Conservation (phyloP, 345 rosid genomes). For the Melaleuca quinquenervia region DNA sequence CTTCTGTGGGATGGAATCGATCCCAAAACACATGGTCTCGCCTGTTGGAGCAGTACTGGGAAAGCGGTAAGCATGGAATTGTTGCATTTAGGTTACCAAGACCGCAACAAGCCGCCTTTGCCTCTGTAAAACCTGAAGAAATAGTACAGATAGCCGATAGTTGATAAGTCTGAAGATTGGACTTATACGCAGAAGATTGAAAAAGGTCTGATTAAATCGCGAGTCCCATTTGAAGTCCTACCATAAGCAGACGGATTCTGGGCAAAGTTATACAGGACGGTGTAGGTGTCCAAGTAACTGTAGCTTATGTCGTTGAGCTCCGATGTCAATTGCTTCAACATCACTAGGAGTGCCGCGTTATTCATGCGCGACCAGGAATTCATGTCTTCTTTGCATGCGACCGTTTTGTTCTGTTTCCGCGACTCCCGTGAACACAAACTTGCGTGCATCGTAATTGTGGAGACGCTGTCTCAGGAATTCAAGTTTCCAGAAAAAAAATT, state of each 20-base stretch:
- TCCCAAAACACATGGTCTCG: slow-evolving; percentile 76
- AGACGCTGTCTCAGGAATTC: slow-evolving; percentile 23
- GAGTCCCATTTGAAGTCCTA: not conserved
- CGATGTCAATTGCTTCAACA: slow-evolving; percentile 25
- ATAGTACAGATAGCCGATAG: not conserved
- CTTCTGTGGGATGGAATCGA: slow-evolving; percentile 58
- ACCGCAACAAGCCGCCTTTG: slow-evolving; percentile 76
- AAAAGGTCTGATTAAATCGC: not conserved
- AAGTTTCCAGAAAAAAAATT: not conserved
- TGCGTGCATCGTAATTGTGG: slow-evolving; percentile 32
- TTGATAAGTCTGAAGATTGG: not conserved
- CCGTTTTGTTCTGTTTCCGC: slow-evolving; percentile 24
- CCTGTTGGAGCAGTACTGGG: slow-evolving; percentile 48
- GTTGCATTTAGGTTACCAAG: slow-evolving; percentile 42
- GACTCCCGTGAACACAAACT: slow-evolving; percentile 41
- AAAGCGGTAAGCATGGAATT: slow-evolving; percentile 37
- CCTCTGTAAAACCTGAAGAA: slow-evolving; percentile 46
- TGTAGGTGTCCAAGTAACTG: slow-evolving; percentile 45
- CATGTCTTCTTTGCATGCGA: slow-evolving; percentile 28
- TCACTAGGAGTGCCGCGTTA: slow-evolving; percentile 24
- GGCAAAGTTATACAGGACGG: slow-evolving; percentile 19
- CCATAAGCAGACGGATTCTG: slow-evolving; percentile 17
- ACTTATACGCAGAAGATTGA: not conserved
- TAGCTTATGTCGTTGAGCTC: slow-evolving; percentile 31
- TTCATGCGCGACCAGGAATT: slow-evolving; percentile 32